Base-by-base conservation (phyloP, 495 filamentous ascomycete genomes). In the Astrothelium subdiscretum region DNA sequence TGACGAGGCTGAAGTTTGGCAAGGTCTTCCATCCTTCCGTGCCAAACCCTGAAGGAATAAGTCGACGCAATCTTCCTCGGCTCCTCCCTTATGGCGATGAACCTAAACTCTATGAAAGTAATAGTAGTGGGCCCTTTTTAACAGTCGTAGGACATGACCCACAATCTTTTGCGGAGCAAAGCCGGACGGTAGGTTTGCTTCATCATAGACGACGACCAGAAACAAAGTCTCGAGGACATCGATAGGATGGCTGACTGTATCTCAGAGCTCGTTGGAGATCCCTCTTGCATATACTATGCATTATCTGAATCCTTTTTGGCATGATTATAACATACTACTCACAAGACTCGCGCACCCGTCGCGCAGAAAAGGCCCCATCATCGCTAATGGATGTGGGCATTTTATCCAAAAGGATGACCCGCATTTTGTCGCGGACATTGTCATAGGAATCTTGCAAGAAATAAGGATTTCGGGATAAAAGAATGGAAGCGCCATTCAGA, bases 331-430 rank as follows among this genome's bases (percentile, higher is more conserved):
- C 62, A 71, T 80, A 62, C 83, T 79, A 0, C 68, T 88, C 42
- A 70, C 68, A 3, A 69, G 69, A 27, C 73, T 87, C 24, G 81
- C 79, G 0, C 70, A 71, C 15, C 58, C 60, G 5, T 72, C 71
- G 27, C 72, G 67, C 43, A 74, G 70, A 58, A 71, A 71, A 3
- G 78, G 81, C 0, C 78, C 81, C 5, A 65, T 84, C 13, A 76
- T 79, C 54, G 84, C 84, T 0, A 72, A 74, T 13, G 73, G 73
- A 0, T 82, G 82, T 44, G 83, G 84, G 0, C 83, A 87, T 68
- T 87, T 87, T 66, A 77, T 87, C 32, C 84, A 86, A 66, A 80
- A 69, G 65, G 83, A 87, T 65, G 77, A 81, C 61, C 84, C 84
- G 22, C 68, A 52, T n/a, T 77, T 85, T 66, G 84, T 87, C 18